phyloP scores from a whole-genome alignment of 805 yeast species.

The Wickerhamiella alocasiicola region DNA sequence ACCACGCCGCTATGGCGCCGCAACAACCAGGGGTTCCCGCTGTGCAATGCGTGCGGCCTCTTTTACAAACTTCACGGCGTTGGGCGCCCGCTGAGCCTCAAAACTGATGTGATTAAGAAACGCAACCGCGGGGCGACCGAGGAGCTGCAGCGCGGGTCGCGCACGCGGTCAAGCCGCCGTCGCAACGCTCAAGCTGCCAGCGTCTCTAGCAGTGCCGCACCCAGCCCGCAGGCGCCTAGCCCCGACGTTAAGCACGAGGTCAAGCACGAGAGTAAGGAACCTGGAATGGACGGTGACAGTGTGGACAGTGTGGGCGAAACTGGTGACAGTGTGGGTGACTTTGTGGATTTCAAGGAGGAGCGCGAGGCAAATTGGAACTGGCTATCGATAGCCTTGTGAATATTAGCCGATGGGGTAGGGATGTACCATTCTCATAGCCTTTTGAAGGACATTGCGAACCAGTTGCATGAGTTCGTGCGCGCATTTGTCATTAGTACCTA shows the following conservation, averaged over 20 bases:
- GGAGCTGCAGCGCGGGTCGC: slow-evolving; percentile 7
- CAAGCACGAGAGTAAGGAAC: not conserved
- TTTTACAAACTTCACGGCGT: slow-evolving; percentile 85
- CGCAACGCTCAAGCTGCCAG: not conserved
- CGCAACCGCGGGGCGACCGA: slow-evolving; percentile 43
- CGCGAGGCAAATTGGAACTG: slow-evolving; percentile 8
- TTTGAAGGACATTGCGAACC: not conserved
- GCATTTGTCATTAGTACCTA: too few relatives aligned
- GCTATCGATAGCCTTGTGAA: slow-evolving; percentile 11
- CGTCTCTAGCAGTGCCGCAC: not conserved
- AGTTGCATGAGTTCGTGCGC: too few relatives aligned
- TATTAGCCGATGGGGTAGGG: too few relatives aligned
- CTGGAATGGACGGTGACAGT: not conserved
- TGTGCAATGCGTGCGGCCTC: slow-evolving; percentile 90
- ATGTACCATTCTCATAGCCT: not conserved
- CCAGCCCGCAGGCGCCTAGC: not conserved
- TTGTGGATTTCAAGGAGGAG: not conserved
- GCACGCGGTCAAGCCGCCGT: slow-evolving; percentile 8
- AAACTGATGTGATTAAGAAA: slow-evolving; percentile 83
- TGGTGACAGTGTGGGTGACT: not conserved
- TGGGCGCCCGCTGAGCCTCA: slow-evolving; percentile 75
- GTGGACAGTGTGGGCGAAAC: not conserved
- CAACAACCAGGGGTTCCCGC: slow-evolving; percentile 78
- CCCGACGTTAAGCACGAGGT: not conserved
- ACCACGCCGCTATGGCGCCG: slow-evolving; percentile 92